Evolutionary conservation across 306 rosid genomes (phyloP).

Genomic region (Citrullus amarus): DNA sequence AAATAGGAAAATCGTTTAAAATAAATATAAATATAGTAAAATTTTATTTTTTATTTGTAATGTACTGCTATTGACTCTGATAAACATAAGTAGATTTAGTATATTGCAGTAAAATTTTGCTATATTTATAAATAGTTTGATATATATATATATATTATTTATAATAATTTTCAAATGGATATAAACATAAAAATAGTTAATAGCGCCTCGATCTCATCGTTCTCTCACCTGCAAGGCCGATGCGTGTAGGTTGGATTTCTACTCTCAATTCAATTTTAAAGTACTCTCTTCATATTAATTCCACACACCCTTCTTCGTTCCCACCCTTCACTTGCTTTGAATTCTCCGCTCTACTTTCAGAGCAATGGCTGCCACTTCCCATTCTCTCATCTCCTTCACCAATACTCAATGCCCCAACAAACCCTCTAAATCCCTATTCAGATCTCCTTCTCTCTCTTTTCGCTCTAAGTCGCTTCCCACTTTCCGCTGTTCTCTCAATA

Average conservation of each 20-base stretch:
- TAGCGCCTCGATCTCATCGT: not conserved
- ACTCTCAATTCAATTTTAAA: too few relatives aligned
- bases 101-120: too few relatives aligned
- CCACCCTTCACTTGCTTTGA: not conserved
- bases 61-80: too few relatives aligned
- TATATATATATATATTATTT: too few relatives aligned
- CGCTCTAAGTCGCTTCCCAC: not conserved
- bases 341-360: not conserved
- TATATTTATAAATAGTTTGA: too few relatives aligned
- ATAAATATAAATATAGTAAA: too few relatives aligned
- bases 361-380: not conserved
- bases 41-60: too few relatives aligned
- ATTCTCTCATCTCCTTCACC: constrained; percentile 4
- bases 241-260: not conserved
- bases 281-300: not conserved
- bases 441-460: not conserved
- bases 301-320: not conserved
- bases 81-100: too few relatives aligned
- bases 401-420: not conserved
- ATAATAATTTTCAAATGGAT: too few relatives aligned
- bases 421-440: not conserved
- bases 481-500: not conserved
- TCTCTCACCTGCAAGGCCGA: not conserved
- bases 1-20: too few relatives aligned
- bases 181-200: not conserved